Percentiles rank a stretch among this genome's conserved stretches.
Conservation (phyloP, 371 early-diverging fungal species). For the Mucor mucedo region DNA sequence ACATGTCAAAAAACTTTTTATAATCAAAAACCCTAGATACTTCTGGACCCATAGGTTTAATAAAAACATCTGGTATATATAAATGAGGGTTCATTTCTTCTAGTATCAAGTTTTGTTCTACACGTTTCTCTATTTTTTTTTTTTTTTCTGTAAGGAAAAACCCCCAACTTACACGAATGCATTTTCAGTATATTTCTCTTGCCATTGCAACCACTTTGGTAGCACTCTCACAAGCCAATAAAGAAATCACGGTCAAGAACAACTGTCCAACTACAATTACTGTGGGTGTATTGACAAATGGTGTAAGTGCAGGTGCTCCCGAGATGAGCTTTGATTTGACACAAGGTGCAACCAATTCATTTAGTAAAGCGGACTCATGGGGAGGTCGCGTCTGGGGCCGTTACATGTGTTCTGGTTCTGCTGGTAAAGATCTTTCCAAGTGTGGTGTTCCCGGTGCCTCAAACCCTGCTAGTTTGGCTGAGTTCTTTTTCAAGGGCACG, state of each 20-base stretch:
- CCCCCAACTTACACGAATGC: neutral
- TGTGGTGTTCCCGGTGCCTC: constrained; percentile 48
- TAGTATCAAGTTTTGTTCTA: no score
- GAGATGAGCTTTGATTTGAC: constrained; percentile 43
- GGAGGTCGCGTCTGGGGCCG: constrained; percentile 56
- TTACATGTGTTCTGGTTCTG: constrained; percentile 37
- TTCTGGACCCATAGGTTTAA: neutral
- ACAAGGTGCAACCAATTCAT: constrained; percentile 33
- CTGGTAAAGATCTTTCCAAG: constrained; percentile 16
- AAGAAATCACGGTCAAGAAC: constrained; percentile 35
- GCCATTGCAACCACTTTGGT: neutral
- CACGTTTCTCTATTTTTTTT: neutral
- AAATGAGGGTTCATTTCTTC: no score
- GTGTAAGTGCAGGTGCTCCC: constrained; percentile 17
- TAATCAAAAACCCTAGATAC: constrained; percentile 11
- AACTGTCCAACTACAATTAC: constrained; percentile 37
- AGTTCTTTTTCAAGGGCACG: constrained; percentile 50
- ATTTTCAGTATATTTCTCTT: neutral
- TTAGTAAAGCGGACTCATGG: constrained; percentile 43
- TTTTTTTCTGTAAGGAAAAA: neutral
- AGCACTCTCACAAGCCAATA: constrained; percentile 14
- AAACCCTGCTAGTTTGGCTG: constrained; percentile 55
- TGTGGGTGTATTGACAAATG: constrained; percentile 50
- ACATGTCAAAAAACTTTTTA: constrained; percentile 8
- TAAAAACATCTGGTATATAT: neutral